Evolutionary conservation across 306 rosid species (phyloP).

Genomic region (Adenanthera pavonina): DNA sequence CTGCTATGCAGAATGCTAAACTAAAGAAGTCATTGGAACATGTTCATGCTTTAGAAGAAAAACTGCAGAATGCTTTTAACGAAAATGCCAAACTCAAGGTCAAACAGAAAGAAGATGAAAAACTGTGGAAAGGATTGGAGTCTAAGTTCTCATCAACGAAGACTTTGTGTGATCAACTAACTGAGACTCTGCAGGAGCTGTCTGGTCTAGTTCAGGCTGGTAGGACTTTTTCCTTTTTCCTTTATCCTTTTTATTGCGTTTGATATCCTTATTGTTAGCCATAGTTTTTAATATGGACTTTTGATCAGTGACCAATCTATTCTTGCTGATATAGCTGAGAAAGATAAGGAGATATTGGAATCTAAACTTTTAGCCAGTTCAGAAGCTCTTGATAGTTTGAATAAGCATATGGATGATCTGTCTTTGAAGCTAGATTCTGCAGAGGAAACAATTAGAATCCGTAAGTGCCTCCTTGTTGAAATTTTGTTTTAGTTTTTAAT

Average conservation of each 20-base stretch:
- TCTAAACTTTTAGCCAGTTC: slow-evolving; percentile 68
- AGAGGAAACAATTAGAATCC: slow-evolving; percentile 62
- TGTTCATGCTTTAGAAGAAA: slow-evolving; percentile 72
- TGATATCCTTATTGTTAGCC: background rate
- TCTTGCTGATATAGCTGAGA: slow-evolving; percentile 63
- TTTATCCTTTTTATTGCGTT: background rate
- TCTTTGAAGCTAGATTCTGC: slow-evolving; percentile 69
- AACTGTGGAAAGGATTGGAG: slow-evolving; percentile 87
- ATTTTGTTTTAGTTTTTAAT: background rate
- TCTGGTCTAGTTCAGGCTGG: slow-evolving; percentile 85
- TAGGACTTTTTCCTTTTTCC: slow-evolving; percentile 26
- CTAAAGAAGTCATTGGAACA: slow-evolving; percentile 78
- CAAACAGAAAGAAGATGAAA: slow-evolving; percentile 93
- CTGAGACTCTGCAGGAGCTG: slow-evolving; percentile 77
- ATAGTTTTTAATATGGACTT: background rate
- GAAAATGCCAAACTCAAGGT: slow-evolving; percentile 91
- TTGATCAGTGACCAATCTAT: slow-evolving; percentile 14
- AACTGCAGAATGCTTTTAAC: slow-evolving; percentile 82
- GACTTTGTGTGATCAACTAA: slow-evolving; percentile 80
- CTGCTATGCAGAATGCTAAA: slow-evolving; percentile 67
- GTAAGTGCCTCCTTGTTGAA: slow-evolving; percentile 51
- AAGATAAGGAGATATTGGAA: slow-evolving; percentile 75
- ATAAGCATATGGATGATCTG: slow-evolving; percentile 69
- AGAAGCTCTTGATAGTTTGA: slow-evolving; percentile 69
- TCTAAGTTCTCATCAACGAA: slow-evolving; percentile 89